phyloP scores from a whole-genome alignment of 2,329 filamentous ascomycete species.

The Penicillium concentricum region DNA sequence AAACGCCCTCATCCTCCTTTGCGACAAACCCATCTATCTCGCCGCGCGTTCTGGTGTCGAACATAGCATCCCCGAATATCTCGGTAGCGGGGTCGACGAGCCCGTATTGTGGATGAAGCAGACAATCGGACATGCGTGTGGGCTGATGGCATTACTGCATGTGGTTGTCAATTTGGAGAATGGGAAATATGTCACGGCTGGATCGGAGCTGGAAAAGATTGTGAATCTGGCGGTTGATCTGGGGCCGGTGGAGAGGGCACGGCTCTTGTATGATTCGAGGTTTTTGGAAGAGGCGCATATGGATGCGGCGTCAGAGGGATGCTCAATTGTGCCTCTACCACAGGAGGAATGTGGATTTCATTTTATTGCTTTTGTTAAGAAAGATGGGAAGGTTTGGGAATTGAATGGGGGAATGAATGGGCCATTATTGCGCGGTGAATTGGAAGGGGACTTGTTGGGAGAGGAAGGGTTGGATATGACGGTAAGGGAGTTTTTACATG shows the following conservation, averaged over 20 bases:
- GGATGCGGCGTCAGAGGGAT: constrained; percentile 19
- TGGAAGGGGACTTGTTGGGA: constrained; percentile 19
- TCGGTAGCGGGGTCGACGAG: constrained; percentile 48
- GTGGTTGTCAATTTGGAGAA: constrained; percentile 52
- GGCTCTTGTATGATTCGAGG: constrained; percentile 49
- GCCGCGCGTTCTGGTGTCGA: constrained; percentile 45
- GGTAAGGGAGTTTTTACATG: constrained; percentile 15
- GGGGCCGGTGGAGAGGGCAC: constrained; percentile 47
- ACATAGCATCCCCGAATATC: constrained; percentile 43
- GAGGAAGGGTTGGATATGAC: constrained; percentile 19
- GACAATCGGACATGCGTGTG: constrained; percentile 59
- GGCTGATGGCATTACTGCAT: constrained; percentile 58
- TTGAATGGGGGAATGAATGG: constrained; percentile 24
- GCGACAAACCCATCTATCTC: constrained; percentile 45
- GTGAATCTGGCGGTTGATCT: constrained; percentile 47
- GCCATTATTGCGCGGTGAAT: constrained; percentile 40
- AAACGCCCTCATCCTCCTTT: constrained; percentile 56
- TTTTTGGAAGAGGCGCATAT: constrained; percentile 30
- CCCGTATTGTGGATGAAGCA: constrained; percentile 60
- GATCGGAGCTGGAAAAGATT: constrained; percentile 48
- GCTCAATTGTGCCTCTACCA: constrained; percentile 16
- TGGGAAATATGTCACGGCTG: constrained; percentile 42
- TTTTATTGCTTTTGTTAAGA: constrained; percentile 23
- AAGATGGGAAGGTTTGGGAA: constrained; percentile 21
- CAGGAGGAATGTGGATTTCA: constrained; percentile 22